phyloP scores from a whole-genome alignment of 1,139 yeast species.

The Pichia sp. region DNA sequence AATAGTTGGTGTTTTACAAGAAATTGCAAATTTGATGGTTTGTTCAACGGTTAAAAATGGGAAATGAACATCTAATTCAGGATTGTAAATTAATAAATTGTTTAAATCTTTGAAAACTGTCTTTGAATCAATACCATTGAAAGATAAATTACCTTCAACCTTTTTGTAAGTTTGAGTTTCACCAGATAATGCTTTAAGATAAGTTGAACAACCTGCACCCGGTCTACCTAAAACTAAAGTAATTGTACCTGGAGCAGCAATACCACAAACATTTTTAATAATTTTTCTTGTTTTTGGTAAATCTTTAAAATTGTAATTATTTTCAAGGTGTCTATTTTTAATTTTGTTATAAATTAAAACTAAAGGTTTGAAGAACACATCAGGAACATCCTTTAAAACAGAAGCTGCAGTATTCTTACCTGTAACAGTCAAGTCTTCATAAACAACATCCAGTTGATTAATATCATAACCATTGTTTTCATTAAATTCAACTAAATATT shows the following conservation, averaged over 20 bases:
- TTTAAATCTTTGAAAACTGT: conserved; percentile 49
- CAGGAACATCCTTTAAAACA: conserved; percentile 43
- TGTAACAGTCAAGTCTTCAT: conserved; percentile 41
- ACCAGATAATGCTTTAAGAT: conserved; percentile 35
- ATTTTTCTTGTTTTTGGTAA: conserved; percentile 33
- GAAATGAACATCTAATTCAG: conserved; percentile 41
- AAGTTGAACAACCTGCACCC: conserved; percentile 49
- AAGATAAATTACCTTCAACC: conserved; percentile 32
- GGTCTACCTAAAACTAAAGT: conserved; percentile 51
- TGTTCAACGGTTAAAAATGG: conserved; percentile 41
- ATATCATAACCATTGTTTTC: conserved; percentile 41
- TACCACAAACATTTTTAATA: conserved; percentile 37
- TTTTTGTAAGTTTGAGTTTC: conserved; percentile 26
- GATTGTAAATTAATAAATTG: conserved; percentile 39
- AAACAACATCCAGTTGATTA: conserved; percentile 42
- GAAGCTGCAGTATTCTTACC: conserved; percentile 47
- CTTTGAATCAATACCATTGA: conserved; percentile 50
- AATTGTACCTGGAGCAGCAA: conserved; percentile 47
- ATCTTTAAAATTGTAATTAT: conserved; percentile 16
- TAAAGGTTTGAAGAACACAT: conserved; percentile 37
- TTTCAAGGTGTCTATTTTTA: conserved; percentile 4
- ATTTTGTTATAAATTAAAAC: conserved; percentile 18
- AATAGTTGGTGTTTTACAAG: conserved; percentile 38
- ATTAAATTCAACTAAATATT: conserved; percentile 29
- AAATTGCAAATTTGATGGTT: conserved; percentile 40